Evolutionary conservation across 768 basidiomycete species (phyloP), one percentile per base, ranked within the genome.

Genomic region (Boletus subcaerulescens): DNA sequence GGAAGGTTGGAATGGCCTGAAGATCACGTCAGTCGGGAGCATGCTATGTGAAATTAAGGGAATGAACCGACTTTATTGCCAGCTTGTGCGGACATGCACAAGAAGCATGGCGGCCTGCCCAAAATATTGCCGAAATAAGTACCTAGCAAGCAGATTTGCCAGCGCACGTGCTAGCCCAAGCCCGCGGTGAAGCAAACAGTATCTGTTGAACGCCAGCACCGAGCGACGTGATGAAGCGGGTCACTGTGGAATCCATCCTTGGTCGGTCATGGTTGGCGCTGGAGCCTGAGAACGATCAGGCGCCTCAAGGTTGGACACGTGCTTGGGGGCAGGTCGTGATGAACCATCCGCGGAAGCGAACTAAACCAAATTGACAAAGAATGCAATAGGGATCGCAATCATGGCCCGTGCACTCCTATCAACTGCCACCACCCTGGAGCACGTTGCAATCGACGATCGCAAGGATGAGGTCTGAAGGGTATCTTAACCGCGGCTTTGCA

Each of bases 11-110:
- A 50, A 60, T 47, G 44, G 53, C 59, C 59, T 58, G 50, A 50
- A 22, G 45, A 61, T 69, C 67, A 65, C 63, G 67, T 69, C 58
- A 68, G 58, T 48, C 26, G 11, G 29, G 18, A 1, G 59, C 66
- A 58, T 56, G 62, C 45, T 11, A 39, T 17, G 50, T 50, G 55
- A 60, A 45, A 66, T 67, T 54, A 58, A 62, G 60, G 57, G 50
- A 69, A 66, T 44, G 56, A 46, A 62, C 40, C 54, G 50, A 56
- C 51, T 49, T 50, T 29, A 29, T 29, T 29, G 29, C 49, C 66
- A 66, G 29, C 33, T 52, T 48, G 64, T 14, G 55, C 55, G 57
- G 58, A 65, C 67, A 68, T 61, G 67, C 60, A 57, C 54, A 59
- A 8, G 52, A 60, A 52, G 67, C 67, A 46, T 69, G 67, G 58